Percentiles rank a stretch among this genome's conserved stretches.
phyloP scores from a whole-genome alignment of 768 basidiomycete species.

The Xanthoconium stramineum region DNA sequence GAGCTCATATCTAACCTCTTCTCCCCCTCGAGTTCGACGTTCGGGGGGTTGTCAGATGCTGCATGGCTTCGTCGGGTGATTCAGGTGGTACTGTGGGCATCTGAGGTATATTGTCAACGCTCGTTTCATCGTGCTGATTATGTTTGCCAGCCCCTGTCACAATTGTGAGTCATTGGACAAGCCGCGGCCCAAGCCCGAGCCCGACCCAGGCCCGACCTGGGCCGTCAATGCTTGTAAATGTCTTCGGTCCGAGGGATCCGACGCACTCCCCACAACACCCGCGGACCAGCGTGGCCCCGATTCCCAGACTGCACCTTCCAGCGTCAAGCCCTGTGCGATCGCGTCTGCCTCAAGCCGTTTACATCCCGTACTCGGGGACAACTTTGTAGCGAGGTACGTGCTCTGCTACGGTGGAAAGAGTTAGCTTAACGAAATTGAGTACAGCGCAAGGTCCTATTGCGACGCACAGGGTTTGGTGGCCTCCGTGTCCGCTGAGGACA shows the following conservation, averaged over 20 bases:
- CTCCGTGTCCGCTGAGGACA: constrained; percentile 41
- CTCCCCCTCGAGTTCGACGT: no score
- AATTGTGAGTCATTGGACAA: no score
- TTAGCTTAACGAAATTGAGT: neutral
- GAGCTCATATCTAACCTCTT: no score
- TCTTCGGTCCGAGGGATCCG: constrained; percentile 37
- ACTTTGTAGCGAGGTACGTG: constrained; percentile 56
- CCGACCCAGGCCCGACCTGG: no score
- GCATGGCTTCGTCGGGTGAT: no score
- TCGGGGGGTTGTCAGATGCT: no score
- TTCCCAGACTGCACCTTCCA: constrained; percentile 57
- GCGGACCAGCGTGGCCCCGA: constrained; percentile 55
- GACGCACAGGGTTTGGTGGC: constrained; percentile 54
- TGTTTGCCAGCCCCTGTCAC: no score
- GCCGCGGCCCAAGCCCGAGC: no score
- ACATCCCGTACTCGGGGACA: constrained; percentile 54
- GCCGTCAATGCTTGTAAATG: constrained; percentile 36
- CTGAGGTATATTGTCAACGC: no score
- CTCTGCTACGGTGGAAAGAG: neutral
- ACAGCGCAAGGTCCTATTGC: constrained; percentile 52
- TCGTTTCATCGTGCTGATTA: no score
- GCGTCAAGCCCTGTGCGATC: constrained; percentile 77
- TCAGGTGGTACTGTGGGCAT: no score
- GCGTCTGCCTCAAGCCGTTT: constrained; percentile 70
- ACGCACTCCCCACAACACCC: constrained; percentile 61